These are phyloP conservation scores for Rubus parviflorus DNA, from an alignment of 306 rosid species.

Conservation along the genomic window DNA sequence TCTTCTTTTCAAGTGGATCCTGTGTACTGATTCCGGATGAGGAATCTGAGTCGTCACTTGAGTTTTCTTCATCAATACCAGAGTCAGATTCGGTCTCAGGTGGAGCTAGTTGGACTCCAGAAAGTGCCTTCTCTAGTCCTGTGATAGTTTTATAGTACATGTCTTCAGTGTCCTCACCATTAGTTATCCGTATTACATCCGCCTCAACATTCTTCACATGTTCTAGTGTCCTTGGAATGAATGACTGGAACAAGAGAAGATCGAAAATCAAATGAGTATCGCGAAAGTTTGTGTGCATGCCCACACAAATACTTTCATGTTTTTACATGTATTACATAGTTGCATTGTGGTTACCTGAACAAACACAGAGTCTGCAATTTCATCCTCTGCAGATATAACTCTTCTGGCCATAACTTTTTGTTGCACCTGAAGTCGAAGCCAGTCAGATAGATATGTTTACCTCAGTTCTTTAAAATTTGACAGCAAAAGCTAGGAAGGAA, in stretches of 20 bases:
- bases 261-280: background rate
- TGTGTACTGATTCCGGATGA: conserved; percentile 39
- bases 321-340: background rate
- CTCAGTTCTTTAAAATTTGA: conserved; percentile 1
- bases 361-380: conserved; percentile 75
- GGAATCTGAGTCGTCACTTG: conserved; percentile 50
- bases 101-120: conserved; percentile 26
- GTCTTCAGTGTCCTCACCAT: conserved; percentile 66
- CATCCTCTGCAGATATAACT: conserved; percentile 67
- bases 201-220: conserved; percentile 70
- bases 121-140: conserved; percentile 60
- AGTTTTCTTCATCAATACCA: conserved; percentile 25
- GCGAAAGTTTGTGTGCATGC: background rate
- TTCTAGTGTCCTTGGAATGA: conserved; percentile 68
- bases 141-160: conserved; percentile 73
- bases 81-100: conserved; percentile 26
- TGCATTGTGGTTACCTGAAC: conserved; percentile 47
- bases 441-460: background rate
- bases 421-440: conserved; percentile 48
- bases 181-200: conserved; percentile 62
- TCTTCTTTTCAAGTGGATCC: conserved; percentile 56
- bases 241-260: conserved; percentile 42
- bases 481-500: background rate
- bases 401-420: conserved; percentile 56
- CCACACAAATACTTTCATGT: background rate